Conservation (phyloP, 345 rosid genomes). For the Eucalyptus sp. region DNA sequence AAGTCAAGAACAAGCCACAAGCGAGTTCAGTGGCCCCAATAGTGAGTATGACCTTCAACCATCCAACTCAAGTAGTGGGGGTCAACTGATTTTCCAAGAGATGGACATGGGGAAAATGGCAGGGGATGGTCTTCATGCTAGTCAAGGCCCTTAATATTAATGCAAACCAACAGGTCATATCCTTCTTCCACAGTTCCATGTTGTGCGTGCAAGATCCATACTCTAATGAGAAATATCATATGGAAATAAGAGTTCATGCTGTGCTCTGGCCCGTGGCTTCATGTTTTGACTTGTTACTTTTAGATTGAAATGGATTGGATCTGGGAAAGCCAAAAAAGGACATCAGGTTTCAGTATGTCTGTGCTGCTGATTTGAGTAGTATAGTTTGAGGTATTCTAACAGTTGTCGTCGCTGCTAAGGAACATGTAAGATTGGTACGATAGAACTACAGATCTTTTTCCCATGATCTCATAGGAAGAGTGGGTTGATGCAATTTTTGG, state of each 20-base stretch:
- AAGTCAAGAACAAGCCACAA: slow-evolving; percentile 41
- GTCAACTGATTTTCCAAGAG: slow-evolving; percentile 27
- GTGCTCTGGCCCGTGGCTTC: background rate
- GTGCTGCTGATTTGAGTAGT: background rate
- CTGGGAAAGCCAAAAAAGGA: background rate
- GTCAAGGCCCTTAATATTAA: background rate
- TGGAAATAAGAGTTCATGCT: background rate
- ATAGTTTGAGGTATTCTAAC: background rate
- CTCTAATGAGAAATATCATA: background rate
- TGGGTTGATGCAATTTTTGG: background rate
- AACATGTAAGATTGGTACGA: background rate
- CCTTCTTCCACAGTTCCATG: background rate
- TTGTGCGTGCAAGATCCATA: background rate
- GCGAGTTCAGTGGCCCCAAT: slow-evolving; percentile 36
- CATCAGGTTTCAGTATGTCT: background rate
- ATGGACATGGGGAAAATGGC: slow-evolving; percentile 15
- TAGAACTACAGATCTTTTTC: background rate
- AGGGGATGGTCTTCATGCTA: background rate
- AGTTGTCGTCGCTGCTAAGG: background rate
- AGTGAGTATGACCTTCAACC: slow-evolving; percentile 35
- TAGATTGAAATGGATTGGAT: background rate
- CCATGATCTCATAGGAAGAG: background rate
- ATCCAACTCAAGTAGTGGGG: slow-evolving; percentile 57
- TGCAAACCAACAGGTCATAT: background rate
- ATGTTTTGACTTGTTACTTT: background rate